phyloP scores from a whole-genome alignment of 2,329 filamentous ascomycete species.

The Amesomyces nigricolor region DNA sequence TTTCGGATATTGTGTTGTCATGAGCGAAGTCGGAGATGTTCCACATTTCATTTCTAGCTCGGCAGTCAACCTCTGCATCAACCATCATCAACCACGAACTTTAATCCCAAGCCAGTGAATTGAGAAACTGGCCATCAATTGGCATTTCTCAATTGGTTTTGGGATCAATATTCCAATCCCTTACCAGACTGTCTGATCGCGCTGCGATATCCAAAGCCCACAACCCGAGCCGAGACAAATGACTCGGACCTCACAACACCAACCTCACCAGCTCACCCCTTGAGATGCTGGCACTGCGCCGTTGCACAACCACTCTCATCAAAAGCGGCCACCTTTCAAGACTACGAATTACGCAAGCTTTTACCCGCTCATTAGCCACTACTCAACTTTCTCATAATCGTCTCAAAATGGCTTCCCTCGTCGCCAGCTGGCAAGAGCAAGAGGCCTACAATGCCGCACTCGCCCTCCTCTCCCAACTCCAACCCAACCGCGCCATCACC shows the following conservation, averaged over 20 bases:
- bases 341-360: not conserved
- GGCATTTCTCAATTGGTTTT: too few species aligned
- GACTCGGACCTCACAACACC: not conserved
- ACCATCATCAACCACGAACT: not conserved
- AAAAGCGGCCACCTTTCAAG: not conserved
- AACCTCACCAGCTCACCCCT: not conserved
- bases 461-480: conserved; percentile 65
- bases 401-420: conserved; percentile 8
- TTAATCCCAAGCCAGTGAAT: too few species aligned
- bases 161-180: too few species aligned
- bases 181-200: not conserved
- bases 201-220: not conserved
- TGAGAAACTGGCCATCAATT: too few species aligned
- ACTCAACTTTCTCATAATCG: not conserved
- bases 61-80: too few species aligned
- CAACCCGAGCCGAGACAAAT: not conserved
- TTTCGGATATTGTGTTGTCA: not conserved
- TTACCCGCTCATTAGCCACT: not conserved
- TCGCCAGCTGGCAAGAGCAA: conserved; percentile 17
- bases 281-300: not conserved
- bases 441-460: conserved; percentile 61
- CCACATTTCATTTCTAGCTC: not conserved
- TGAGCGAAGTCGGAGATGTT: not conserved
- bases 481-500: conserved; percentile 68
- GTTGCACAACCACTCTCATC: not conserved